These are phyloP conservation scores for Aspergillus nomiae DNA, from an alignment of 2,329 filamentous ascomycete genomes.

Conservation along the genomic window DNA sequence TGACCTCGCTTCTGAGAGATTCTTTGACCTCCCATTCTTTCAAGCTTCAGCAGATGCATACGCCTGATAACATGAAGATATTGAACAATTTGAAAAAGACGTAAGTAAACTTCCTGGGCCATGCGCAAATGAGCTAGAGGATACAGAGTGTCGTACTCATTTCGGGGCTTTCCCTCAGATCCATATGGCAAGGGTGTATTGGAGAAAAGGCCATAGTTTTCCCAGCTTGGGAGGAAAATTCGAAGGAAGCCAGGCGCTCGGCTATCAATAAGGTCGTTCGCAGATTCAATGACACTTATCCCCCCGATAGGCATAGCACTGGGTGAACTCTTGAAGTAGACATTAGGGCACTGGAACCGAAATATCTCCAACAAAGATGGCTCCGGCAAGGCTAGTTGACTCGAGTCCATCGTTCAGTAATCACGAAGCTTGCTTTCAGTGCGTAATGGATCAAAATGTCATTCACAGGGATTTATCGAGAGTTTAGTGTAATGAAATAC, in stretches of 20 bases:
- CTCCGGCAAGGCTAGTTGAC: not conserved
- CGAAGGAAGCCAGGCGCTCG: not conserved
- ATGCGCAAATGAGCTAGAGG: not conserved
- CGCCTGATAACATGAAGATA: conserved; percentile 3
- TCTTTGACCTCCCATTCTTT: not conserved
- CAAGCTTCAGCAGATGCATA: conserved; percentile 1
- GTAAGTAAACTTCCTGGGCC: conserved; percentile 1
- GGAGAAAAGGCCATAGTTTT: not conserved
- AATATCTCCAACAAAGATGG: conserved; percentile 4
- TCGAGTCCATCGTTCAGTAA: not conserved
- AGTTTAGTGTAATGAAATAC: not conserved
- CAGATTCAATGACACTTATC: not conserved
- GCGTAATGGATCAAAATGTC: not conserved
- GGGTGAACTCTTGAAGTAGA: conserved; percentile 1
- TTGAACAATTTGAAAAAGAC: conserved; percentile 1
- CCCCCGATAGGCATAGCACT: not conserved
- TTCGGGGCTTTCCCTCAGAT: not conserved
- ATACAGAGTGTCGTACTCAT: not conserved
- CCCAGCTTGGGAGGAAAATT: not conserved
- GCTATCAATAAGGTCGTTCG: conserved; percentile 1
- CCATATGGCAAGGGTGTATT: not conserved
- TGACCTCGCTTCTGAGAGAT: not conserved
- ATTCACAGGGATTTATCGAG: not conserved
- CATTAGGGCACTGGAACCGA: conserved; percentile 1
- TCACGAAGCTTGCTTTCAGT: not conserved